These are phyloP conservation scores for Podospora conica DNA, from an alignment of 495 filamentous ascomycete genomes.

Conservation along the genomic window DNA sequence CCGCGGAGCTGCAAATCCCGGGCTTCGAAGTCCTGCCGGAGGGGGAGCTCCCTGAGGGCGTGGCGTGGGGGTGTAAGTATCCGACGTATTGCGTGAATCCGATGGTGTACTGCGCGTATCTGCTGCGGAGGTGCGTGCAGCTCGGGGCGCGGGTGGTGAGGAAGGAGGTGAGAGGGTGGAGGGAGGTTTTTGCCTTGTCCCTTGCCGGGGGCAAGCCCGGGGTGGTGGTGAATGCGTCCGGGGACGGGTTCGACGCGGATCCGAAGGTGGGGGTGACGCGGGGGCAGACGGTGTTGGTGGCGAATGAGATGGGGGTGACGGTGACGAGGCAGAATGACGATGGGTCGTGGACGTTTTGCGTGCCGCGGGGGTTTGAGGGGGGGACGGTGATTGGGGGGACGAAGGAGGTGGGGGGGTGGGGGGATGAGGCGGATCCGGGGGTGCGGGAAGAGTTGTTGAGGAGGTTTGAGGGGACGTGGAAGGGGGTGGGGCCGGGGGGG, in stretches of 20 bases:
- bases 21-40: conserved; percentile 39
- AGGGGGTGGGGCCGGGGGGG: conserved; percentile 12
- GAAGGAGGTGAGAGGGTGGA: conserved; percentile 37
- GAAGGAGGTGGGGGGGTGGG: conserved; percentile 54
- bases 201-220: background rate
- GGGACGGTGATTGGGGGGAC: conserved; percentile 61
- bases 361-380: conserved; percentile 53
- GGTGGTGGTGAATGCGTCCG: conserved; percentile 54
- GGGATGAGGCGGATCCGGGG: conserved; percentile 40
- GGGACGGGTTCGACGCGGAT: conserved; percentile 52
- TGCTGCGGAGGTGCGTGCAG: conserved; percentile 48
- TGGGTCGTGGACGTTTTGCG: conserved; percentile 55
- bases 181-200: conserved; percentile 41
- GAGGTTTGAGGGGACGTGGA: conserved; percentile 34
- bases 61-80: conserved; percentile 53
- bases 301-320: conserved; percentile 39
- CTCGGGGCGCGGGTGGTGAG: conserved; percentile 42
- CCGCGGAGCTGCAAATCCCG: conserved; percentile 31
- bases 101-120: conserved; percentile 53
- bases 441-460: conserved; percentile 43
- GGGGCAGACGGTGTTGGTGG: conserved; percentile 43
- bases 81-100: conserved; percentile 54
- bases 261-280: conserved; percentile 49
- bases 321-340: conserved; percentile 55
- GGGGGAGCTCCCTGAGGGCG: conserved; percentile 40